Conservation (phyloP, 2,329 filamentous ascomycete genomes). For the Apiospora sp. region DNA sequence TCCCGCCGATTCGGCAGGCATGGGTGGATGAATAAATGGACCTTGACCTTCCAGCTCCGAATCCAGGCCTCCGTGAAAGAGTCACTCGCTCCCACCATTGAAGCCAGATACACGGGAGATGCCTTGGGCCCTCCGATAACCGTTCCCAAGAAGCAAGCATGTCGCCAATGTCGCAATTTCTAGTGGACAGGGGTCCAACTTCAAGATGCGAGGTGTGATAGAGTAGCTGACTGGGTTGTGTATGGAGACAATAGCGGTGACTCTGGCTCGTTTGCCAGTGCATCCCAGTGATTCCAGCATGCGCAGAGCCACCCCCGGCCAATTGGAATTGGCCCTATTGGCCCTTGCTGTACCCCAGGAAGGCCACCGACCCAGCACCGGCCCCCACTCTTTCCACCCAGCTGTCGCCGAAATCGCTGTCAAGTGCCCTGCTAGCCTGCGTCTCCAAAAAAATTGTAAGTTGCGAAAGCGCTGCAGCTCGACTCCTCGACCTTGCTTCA, state of each 20-base stretch:
- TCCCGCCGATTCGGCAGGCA: neutral
- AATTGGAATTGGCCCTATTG: slow-evolving; percentile 20
- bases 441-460: slow-evolving; percentile 22
- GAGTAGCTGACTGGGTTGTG: neutral
- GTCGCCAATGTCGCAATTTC: neutral
- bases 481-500: slow-evolving; percentile 12
- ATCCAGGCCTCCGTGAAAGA: slow-evolving; percentile 7
- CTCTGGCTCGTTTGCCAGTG: neutral
- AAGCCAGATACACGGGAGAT: neutral
- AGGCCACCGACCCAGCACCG: neutral
- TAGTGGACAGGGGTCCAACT: neutral
- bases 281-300: neutral
- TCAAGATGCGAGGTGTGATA: neutral
- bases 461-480: slow-evolving; percentile 24
- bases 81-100: neutral
- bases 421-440: slow-evolving; percentile 12
- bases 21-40: slow-evolving; percentile 18
- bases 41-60: neutral
- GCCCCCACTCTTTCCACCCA: neutral
- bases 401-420: slow-evolving; percentile 20
- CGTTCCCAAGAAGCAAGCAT: slow-evolving; percentile 16
- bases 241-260: slow-evolving; percentile 22
- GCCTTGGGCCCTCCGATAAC: slow-evolving; percentile 11
- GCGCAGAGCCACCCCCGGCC: slow-evolving; percentile 1
- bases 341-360: slow-evolving; percentile 10